Conservation (phyloP, 768 basidiomycete species). For the Lactarius tabidus region DNA sequence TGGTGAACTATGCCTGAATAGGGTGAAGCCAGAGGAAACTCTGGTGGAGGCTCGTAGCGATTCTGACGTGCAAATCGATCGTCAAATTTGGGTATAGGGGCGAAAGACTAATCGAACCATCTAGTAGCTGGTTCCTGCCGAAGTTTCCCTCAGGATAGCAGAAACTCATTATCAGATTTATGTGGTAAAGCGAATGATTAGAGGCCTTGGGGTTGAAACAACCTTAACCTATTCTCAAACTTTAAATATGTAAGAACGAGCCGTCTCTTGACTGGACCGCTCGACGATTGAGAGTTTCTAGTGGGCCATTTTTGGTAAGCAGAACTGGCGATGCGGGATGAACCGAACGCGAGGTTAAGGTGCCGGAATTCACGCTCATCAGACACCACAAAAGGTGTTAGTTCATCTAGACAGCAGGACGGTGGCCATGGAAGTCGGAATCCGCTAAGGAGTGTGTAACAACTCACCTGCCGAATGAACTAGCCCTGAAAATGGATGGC, state of each 20-base stretch:
- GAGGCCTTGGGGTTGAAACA: constrained; percentile 85
- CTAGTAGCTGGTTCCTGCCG: constrained; percentile 91
- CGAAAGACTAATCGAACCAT: constrained; percentile 96
- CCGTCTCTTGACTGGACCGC: constrained; percentile 48
- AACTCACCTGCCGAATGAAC: constrained; percentile 89
- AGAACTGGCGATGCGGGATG: constrained; percentile 70
- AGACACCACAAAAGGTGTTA: constrained; percentile 83
- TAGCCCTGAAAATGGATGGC: constrained; percentile 91
- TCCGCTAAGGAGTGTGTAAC: constrained; percentile 85
- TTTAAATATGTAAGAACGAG: constrained; percentile 60
- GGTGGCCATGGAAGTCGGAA: constrained; percentile 85
- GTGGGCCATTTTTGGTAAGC: constrained; percentile 73
- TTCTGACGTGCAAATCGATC: constrained; percentile 97
- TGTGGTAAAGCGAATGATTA: constrained; percentile 85
- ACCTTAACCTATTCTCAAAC: constrained; percentile 82
- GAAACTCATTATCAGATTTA: constrained; percentile 55
- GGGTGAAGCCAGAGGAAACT: constrained; percentile 94
- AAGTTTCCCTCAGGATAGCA: constrained; percentile 81
- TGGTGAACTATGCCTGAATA: constrained; percentile 89
- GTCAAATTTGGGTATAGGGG: constrained; percentile 95
- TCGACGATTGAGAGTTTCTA: constrained; percentile 62
- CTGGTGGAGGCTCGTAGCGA: constrained; percentile 93
- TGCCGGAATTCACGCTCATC: constrained; percentile 79
- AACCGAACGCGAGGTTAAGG: constrained; percentile 73
- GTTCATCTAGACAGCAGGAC: constrained; percentile 87